A percentile compares a stretch with the other conserved stretches of the same genome.
phyloP scores from a whole-genome alignment of 2,329 filamentous ascomycete genomes.

The Cryphonectria radicalis region DNA sequence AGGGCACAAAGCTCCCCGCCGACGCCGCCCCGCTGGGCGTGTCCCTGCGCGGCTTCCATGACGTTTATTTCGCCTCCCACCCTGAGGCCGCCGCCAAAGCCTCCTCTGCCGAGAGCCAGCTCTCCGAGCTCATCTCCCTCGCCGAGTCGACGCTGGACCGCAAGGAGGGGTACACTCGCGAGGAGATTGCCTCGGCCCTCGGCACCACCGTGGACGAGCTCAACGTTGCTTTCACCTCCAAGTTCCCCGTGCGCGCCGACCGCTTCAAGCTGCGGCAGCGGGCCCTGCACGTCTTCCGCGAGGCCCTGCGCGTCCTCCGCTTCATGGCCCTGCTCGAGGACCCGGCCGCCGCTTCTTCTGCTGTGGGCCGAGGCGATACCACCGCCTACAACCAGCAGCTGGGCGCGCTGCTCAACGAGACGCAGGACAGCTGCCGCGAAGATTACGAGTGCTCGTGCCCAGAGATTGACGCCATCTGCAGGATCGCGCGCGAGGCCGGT shows the following conservation, averaged over 20 bases:
- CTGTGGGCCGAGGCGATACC: conserved; percentile 56
- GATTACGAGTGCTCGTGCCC: conserved; percentile 90
- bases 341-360: conserved; percentile 46
- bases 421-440: conserved; percentile 84
- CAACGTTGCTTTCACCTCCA: conserved; percentile 78
- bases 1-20: conserved; percentile 65
- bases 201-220: conserved; percentile 72
- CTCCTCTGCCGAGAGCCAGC: conserved; percentile 60
- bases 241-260: conserved; percentile 87
- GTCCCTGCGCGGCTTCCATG: conserved; percentile 85
- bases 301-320: conserved; percentile 82
- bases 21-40: conserved; percentile 84
- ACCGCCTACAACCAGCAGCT: conserved; percentile 67
- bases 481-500: conserved; percentile 76
- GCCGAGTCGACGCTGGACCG: conserved; percentile 73
- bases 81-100: conserved; percentile 44
- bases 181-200: conserved; percentile 78
- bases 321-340: conserved; percentile 80
- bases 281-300: conserved; percentile 86
- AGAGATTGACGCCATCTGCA: conserved; percentile 88
- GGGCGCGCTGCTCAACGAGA: conserved; percentile 84
- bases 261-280: conserved; percentile 86
- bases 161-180: conserved; percentile 84
- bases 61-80: conserved; percentile 70
- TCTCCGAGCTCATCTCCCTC: conserved; percentile 72